phyloP scores from a whole-genome alignment of 140 eudicot genomes.

The Oenanthe javanica region DNA sequence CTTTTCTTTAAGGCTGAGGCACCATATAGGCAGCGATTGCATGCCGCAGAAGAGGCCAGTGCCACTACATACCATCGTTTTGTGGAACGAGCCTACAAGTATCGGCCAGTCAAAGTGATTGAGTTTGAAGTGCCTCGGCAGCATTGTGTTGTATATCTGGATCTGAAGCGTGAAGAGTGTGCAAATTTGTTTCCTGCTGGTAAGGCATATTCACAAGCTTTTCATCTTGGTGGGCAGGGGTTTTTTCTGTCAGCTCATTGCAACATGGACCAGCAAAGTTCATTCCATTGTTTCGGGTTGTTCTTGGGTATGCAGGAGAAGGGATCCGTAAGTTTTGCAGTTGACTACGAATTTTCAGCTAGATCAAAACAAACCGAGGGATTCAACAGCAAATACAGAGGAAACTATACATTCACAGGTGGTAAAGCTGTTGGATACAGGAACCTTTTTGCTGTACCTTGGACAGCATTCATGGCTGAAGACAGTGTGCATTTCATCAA shows the following conservation, averaged over 20 bases:
- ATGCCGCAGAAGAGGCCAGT: slow-evolving; percentile 23
- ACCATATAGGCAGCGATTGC: slow-evolving; percentile 48
- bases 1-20: slow-evolving; percentile 65
- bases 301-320: slow-evolving; percentile 72
- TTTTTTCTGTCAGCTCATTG: slow-evolving; percentile 66
- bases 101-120: slow-evolving; percentile 47
- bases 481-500: slow-evolving; percentile 58
- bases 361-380: slow-evolving; percentile 41
- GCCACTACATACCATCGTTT: slow-evolving; percentile 21
- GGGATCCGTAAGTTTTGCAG: slow-evolving; percentile 40
- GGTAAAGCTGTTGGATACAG: slow-evolving; percentile 67
- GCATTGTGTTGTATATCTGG: slow-evolving; percentile 59
- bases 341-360: slow-evolving; percentile 67
- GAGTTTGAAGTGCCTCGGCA: slow-evolving; percentile 59
- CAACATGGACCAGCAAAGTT: slow-evolving; percentile 56
- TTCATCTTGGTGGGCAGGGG: slow-evolving; percentile 78
- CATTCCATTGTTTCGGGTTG: slow-evolving; percentile 52
- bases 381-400: slow-evolving; percentile 41
- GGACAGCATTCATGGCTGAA: slow-evolving; percentile 55
- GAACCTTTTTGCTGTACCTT: slow-evolving; percentile 48
- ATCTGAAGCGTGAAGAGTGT: slow-evolving; percentile 56
- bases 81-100: slow-evolving; percentile 58
- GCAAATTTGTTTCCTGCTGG: slow-evolving; percentile 42
- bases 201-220: slow-evolving; percentile 57
- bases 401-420: slow-evolving; percentile 45